These are phyloP conservation scores for Helicocarpus griseus DNA, from an alignment of 2,329 filamentous ascomycete genomes.

Conservation along the genomic window DNA sequence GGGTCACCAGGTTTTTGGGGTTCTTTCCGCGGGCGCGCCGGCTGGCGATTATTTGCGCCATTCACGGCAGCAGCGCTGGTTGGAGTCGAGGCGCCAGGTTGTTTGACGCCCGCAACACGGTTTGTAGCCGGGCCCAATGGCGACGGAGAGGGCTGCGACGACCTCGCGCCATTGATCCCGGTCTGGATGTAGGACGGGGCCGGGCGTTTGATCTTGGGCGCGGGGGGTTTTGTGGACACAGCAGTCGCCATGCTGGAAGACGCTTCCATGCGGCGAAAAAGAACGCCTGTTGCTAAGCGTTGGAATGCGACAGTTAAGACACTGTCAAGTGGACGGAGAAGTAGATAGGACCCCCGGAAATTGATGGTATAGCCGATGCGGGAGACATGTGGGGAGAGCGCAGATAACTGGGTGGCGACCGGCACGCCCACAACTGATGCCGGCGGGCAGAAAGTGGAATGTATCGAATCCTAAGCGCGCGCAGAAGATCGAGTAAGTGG, in stretches of 20 bases:
- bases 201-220: conserved; percentile 59
- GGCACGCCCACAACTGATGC: conserved; percentile 14
- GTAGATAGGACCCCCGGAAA: conserved; percentile 24
- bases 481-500: not conserved
- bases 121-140: conserved; percentile 43
- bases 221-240: conserved; percentile 34
- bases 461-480: not conserved
- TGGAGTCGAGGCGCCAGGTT: conserved; percentile 38
- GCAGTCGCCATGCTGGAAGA: conserved; percentile 33
- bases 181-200: conserved; percentile 56
- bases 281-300: not conserved
- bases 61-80: conserved; percentile 35
- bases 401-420: conserved; percentile 21
- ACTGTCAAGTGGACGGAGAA: conserved; percentile 14
- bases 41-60: conserved; percentile 25
- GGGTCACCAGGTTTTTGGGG: conserved; percentile 31
- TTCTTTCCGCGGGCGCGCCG: conserved; percentile 48
- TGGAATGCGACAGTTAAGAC: not conserved
- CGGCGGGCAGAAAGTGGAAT: not conserved
- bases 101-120: conserved; percentile 45
- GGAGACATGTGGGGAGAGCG: conserved; percentile 37
- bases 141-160: conserved; percentile 52
- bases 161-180: conserved; percentile 46
- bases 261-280: not conserved
- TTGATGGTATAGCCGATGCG: conserved; percentile 32